Evolutionary conservation across 106 monocot species (phyloP).

Genomic region (Apostasia shenzhenica): DNA sequence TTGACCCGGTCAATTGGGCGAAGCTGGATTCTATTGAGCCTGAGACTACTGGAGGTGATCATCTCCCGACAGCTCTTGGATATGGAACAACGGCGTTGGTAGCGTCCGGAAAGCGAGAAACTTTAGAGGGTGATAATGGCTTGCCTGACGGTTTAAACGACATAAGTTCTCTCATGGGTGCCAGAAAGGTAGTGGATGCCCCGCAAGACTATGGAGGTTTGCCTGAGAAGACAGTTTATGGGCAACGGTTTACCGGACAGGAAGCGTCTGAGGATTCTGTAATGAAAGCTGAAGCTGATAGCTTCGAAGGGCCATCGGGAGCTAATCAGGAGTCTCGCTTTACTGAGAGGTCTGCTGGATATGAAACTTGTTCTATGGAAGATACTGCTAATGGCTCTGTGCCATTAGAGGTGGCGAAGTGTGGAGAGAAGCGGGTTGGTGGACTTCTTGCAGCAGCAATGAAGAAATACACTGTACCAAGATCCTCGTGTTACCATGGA

Average conservation of each 20-base stretch:
- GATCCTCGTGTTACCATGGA: conserved; percentile 53
- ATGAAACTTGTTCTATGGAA: neutral
- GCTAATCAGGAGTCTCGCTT: neutral
- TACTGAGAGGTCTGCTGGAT: neutral
- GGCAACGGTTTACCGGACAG: neutral
- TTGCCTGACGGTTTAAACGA: no score
- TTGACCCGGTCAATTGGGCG: neutral
- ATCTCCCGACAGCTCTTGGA: neutral
- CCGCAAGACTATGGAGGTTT: neutral
- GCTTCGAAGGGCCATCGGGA: neutral
- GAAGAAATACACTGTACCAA: conserved; percentile 47
- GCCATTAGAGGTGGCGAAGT: neutral
- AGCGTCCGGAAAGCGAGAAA: neutral
- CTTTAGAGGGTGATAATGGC: no score
- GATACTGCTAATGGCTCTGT: neutral
- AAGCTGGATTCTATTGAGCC: neutral
- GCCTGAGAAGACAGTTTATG: neutral
- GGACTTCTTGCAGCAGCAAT: conserved; percentile 40
- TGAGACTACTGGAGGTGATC: conserved; percentile 1
- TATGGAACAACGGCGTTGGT: neutral
- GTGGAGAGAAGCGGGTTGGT: conserved; percentile 29
- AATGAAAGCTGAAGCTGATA: neutral
- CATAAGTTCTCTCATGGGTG: neutral
- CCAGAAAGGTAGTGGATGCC: neutral
- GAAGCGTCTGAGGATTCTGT: neutral